Evolutionary conservation across 1,284 basidiomycete species (phyloP).

Genomic region (Schizophyllum amplum): DNA sequence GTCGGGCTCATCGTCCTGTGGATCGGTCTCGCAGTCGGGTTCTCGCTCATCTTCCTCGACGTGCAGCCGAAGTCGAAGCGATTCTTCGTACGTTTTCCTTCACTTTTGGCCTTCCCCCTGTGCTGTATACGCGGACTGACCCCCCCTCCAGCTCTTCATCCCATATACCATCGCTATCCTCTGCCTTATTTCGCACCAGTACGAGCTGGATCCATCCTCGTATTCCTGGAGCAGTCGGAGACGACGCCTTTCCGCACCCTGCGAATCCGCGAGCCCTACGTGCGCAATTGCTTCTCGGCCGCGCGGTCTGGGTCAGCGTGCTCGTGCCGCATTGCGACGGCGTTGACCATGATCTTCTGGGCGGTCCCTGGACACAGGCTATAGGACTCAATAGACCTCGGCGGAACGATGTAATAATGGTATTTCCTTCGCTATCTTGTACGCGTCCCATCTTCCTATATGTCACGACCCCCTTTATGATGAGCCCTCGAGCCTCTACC

Average conservation of each 20-base stretch:
- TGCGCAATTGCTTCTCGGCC: slow-evolving; percentile 82
- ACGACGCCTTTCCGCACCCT: slow-evolving; percentile 91
- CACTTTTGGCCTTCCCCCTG: not conserved
- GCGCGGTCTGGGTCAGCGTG: slow-evolving; percentile 78
- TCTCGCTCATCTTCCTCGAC: slow-evolving; percentile 92
- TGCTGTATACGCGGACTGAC: no score
- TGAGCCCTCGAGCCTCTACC: no score
- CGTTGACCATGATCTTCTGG: slow-evolving; percentile 84
- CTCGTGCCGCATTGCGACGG: slow-evolving; percentile 65
- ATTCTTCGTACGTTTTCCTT: slow-evolving; percentile 74
- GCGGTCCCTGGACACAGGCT: slow-evolving; percentile 86
- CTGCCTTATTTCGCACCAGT: slow-evolving; percentile 89
- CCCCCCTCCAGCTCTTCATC: slow-evolving; percentile 69
- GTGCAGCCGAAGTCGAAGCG: slow-evolving; percentile 83
- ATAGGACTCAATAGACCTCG: no score
- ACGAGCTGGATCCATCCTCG: slow-evolving; percentile 93
- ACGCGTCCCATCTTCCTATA: not conserved
- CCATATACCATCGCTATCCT: slow-evolving; percentile 89
- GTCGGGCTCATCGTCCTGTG: slow-evolving; percentile 84
- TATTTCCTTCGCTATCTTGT: not conserved
- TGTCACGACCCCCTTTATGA: not conserved
- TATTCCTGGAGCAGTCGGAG: slow-evolving; percentile 80
- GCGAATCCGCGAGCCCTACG: slow-evolving; percentile 85
- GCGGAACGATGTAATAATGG: not conserved
- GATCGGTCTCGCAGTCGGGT: slow-evolving; percentile 85